Base-by-base conservation (phyloP, 2,329 filamentous ascomycete genomes). In the Tolypocladium amazonense region DNA sequence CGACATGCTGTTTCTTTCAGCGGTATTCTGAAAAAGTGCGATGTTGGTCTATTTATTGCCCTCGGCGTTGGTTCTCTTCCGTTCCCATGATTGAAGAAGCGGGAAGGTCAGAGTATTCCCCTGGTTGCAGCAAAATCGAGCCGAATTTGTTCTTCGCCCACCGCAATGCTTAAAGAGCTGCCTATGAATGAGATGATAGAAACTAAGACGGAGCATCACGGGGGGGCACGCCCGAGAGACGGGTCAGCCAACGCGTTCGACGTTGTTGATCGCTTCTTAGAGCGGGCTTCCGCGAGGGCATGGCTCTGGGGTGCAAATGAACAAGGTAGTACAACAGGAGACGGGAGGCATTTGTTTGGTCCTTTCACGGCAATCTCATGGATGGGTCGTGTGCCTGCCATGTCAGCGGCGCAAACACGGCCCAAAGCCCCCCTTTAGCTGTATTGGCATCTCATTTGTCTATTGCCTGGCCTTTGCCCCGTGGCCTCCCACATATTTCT, bases 41-140 rank as follows among this genome's bases (percentile, higher is more conserved):
- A 75, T 72, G 71, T 75, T 76, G 75, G 72, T 73, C 71, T 76
- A 71, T 73, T 73, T 74, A 76, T 74, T 71, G 71, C 70, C 75
- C 70, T 72, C 74, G 77, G 77, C 78, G 77, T 79, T 80, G 75
- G 73, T 76, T 73, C 75, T 72, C 73, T 71, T 73, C 68, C 70
- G 65, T 68, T 69, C 65, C 68, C 64, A 71, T 72, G 72, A 73
- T 69, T 74, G 72, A 75, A 72, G 70, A 76, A 54, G 72, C 73
- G 73, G 75, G 69, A 70, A 67, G 67, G 73, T 68, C 69, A 74
- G 73, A 74, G 72, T 73, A 77, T 69, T 75, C 74, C 72, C 73
- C 72, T 70, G 70, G 68, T 70, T 73, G 67, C 65, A 75, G 71
- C 71, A 70, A 68, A 71, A 68, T 67, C 70, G 68, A 71, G 65